These are phyloP conservation scores for Pseudogymnoascus sp. DNA, from an alignment of 2,329 filamentous ascomycete species.

Conservation along the genomic window DNA sequence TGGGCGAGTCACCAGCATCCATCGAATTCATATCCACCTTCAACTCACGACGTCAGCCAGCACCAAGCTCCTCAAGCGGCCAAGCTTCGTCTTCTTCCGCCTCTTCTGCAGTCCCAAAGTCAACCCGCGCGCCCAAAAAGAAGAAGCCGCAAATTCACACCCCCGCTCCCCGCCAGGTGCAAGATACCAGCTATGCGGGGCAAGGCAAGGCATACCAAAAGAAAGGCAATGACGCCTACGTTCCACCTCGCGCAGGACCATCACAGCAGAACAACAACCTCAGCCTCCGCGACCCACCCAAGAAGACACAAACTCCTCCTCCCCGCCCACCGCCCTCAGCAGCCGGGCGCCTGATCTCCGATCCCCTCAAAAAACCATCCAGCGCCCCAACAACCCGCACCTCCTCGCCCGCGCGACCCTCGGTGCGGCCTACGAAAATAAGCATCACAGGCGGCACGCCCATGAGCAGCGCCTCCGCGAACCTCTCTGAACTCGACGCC, in stretches of 20 bases:
- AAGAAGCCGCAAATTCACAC: constrained; percentile 57
- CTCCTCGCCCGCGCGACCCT: constrained; percentile 45
- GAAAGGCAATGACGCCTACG: constrained; percentile 66
- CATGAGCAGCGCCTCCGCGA: constrained; percentile 75
- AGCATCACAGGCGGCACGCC: constrained; percentile 69
- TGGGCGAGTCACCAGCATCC: constrained; percentile 75
- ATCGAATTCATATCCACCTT: constrained; percentile 67
- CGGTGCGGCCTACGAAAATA: constrained; percentile 52
- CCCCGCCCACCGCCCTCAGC: constrained; percentile 48
- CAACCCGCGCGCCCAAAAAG: constrained; percentile 47
- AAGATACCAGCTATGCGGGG: constrained; percentile 55
- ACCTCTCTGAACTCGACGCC: constrained; percentile 64
- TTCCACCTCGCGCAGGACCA: constrained; percentile 42
- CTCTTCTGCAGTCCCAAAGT: constrained; percentile 40
- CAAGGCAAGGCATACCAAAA: constrained; percentile 68
- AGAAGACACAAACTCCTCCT: constrained; percentile 31
- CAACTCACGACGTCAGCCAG: constrained; percentile 56
- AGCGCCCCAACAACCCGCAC: constrained; percentile 48
- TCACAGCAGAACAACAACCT: constrained; percentile 34
- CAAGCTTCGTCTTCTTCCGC: constrained; percentile 6
- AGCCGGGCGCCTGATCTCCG: constrained; percentile 74
- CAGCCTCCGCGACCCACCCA: constrained; percentile 42
- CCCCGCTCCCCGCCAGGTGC: constrained; percentile 55
- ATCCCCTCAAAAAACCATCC: constrained; percentile 56
- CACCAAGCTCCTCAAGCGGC: constrained; percentile 28